Evolutionary conservation across 176 grass and related monocot species (phyloP), one percentile per base, ranked within the genome.

Genomic region (Hsuehochloa calcarea): DNA sequence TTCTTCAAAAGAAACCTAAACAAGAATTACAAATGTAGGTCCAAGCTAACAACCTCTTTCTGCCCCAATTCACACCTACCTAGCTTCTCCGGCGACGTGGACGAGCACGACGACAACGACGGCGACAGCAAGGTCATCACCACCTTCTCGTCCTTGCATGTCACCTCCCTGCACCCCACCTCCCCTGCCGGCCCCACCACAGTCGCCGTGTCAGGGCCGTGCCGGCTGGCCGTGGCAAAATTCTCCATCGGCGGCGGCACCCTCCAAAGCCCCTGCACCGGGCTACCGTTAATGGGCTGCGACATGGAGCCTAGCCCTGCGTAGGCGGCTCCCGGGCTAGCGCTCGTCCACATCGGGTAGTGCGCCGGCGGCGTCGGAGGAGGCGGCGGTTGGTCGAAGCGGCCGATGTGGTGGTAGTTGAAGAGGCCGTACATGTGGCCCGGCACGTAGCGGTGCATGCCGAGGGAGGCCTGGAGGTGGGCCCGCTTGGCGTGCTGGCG

Each of bases 401-500:
- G 80, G 65, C 51, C 85, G 86, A 80, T 50, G 65, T 60, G 85
- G 80, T 99, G 89, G 83, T 99, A 89, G 78, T 91, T 88, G 80
- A 89, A 82, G 87, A 99, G 80, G 52, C 93, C 86, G 84, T 96
- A 99, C 85, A 91, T 81, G 72, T 90, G 75, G 11, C 83, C 90
- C 62, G 88, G 88, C n/a, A 85, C 85, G 82, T 96, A 92, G 71
- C 88, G 87, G 81, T 92, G 91, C 87, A 85, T 87, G 90, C 82
- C 81, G 80, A 92, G 89, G 72, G 97, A 88, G 25, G 90, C 89
- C 80, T 93, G 88, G 65, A 99, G 92, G 88, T 99, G 91, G 16
- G 92, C 93, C 25, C 97, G 86, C 90, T 96, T 99, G 47, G 97
- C 97, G 84, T 99, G 85, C 82, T 99, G 97, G n/a, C 97, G 85